A percentile compares a stretch with the other conserved stretches of the same genome.
phyloP scores from a whole-genome alignment of 192 early-diverging fungal genomes.

The Dispira simplex region DNA sequence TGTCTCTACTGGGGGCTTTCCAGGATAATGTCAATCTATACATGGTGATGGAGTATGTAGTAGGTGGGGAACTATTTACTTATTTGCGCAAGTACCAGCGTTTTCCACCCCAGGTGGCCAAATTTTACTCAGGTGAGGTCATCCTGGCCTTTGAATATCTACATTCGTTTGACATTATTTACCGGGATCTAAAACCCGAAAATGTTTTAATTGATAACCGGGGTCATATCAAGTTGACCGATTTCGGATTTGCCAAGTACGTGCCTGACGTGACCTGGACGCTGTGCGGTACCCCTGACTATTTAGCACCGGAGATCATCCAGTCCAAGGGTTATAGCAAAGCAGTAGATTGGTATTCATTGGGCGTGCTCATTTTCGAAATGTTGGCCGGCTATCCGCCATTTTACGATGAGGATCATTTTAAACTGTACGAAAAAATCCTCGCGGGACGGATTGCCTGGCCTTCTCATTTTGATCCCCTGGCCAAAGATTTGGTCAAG shows the following conservation, averaged over 20 bases:
- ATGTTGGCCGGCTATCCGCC: slow-evolving; percentile 97
- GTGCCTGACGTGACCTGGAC: slow-evolving; percentile 89
- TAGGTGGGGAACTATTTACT: slow-evolving; percentile 92
- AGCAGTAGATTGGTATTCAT: slow-evolving; percentile 98
- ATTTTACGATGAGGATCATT: slow-evolving; percentile 95
- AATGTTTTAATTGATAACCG: slow-evolving; percentile 64
- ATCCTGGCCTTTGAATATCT: slow-evolving; percentile 87
- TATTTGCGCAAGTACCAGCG: slow-evolving; percentile 80
- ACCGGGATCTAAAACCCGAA: slow-evolving; percentile 94
- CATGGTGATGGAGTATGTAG: slow-evolving; percentile 93
- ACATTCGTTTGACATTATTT: slow-evolving; percentile 87
- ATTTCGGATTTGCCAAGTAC: slow-evolving; percentile 97
- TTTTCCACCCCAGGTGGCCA: slow-evolving; percentile 88
- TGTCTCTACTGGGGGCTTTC: slow-evolving; percentile 80
- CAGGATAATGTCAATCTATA: slow-evolving; percentile 89
- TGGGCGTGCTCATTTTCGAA: slow-evolving; percentile 95
- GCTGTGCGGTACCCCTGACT: slow-evolving; percentile 96
- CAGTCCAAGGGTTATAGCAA: slow-evolving; percentile 93
- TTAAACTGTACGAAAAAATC: slow-evolving; percentile 98
- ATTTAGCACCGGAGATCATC: slow-evolving; percentile 95
- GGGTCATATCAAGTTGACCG: slow-evolving; percentile 94
- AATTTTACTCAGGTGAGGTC: slow-evolving; percentile 92
- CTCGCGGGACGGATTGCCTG: slow-evolving; percentile 78
- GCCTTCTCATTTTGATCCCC: slow-evolving; percentile 68
- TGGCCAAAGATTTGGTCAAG: slow-evolving; percentile 81